A percentile compares a stretch with the other conserved stretches of the same genome.
phyloP scores from a whole-genome alignment of 169 alveolate genomes.

The Plasmodium knowlesi region DNA sequence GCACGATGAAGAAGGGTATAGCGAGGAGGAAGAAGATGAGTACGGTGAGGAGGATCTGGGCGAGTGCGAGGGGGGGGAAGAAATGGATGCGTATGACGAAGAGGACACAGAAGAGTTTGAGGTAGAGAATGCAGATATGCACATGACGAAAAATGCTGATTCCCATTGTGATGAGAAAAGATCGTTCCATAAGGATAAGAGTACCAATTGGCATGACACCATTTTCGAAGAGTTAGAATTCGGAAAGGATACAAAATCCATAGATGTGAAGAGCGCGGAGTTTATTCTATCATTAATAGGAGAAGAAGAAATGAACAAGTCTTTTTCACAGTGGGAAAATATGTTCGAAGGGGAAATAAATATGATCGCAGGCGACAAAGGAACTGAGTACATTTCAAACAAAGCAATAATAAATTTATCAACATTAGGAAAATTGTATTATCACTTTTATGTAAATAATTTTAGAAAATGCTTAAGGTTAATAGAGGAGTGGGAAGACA shows the following conservation, averaged over 20 bases:
- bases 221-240: conserved; percentile 43
- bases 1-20: neutral
- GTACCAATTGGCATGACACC: neutral
- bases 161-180: neutral
- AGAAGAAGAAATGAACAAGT: conserved; percentile 36
- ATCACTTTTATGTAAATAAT: conserved; percentile 33
- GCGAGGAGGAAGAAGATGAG: neutral
- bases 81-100: neutral
- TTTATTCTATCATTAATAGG: conserved; percentile 48
- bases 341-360: neutral
- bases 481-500: conserved; percentile 54
- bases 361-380: neutral
- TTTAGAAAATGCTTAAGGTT: conserved; percentile 40
- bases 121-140: neutral
- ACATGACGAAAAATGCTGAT: neutral
- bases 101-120: neutral
- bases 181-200: neutral
- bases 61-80: neutral
- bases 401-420: conserved; percentile 28
- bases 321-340: conserved; percentile 17
- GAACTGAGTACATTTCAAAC: conserved; percentile 13
- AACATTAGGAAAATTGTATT: conserved; percentile 29
- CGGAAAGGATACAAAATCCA: neutral
- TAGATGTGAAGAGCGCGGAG: conserved; percentile 22
- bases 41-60: neutral